Evolutionary conservation across 1,284 basidiomycete genomes (phyloP).

Genomic region (Leccinum subfulvum): DNA sequence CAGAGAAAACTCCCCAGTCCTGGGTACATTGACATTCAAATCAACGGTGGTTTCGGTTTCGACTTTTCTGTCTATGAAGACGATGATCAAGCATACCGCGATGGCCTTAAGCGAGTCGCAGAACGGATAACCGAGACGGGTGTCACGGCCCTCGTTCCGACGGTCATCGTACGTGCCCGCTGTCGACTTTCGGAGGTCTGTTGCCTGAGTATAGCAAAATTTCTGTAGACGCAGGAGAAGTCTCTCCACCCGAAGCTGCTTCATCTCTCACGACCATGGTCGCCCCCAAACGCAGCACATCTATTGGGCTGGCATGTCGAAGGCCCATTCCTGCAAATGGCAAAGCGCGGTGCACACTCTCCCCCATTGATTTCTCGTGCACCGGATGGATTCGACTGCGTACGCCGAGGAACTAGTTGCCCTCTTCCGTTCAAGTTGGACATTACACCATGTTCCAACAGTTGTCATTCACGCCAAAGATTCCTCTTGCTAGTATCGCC

Average conservation of each 20-base stretch:
- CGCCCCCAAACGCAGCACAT: conserved; percentile 59
- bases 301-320: conserved; percentile 87
- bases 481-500: conserved; percentile 81
- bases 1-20: conserved; percentile 45
- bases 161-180: conserved; percentile 65
- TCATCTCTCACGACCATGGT: conserved; percentile 60
- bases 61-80: conserved; percentile 83
- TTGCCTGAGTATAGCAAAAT: not conserved
- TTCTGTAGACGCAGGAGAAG: conserved; percentile 66
- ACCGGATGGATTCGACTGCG: conserved; percentile 28
- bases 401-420: conserved; percentile 69
- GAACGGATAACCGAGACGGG: conserved; percentile 83
- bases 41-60: conserved; percentile 87
- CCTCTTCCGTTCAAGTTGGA: conserved; percentile 67
- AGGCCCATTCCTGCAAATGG: conserved; percentile 81
- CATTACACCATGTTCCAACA: conserved; percentile 89
- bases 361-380: conserved; percentile 68
- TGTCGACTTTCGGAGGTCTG: not conserved
- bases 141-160: conserved; percentile 84
- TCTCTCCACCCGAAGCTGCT: conserved; percentile 69
- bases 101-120: conserved; percentile 71
- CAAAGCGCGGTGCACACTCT: conserved; percentile 80
- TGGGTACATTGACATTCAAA: conserved; percentile 77
- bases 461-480: conserved; percentile 75
- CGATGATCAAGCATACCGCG: conserved; percentile 64